Evolutionary conservation across 2,329 filamentous ascomycete genomes (phyloP).

Genomic region (Beauveria sp.): DNA sequence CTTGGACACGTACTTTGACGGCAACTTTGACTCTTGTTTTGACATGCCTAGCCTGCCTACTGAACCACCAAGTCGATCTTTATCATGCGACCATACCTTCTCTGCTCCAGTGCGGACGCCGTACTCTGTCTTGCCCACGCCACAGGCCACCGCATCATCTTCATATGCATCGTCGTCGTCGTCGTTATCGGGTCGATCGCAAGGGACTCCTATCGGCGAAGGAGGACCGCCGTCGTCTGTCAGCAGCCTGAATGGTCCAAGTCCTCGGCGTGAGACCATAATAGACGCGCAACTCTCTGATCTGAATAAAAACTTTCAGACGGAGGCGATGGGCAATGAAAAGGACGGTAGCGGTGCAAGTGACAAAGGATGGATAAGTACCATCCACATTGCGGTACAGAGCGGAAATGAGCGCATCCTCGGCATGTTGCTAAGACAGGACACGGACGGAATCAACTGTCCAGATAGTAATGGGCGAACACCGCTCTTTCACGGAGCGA

Average conservation of each 20-base stretch:
- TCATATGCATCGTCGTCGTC: neutral
- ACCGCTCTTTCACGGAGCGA: neutral
- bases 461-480: conserved; percentile 1
- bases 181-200: neutral
- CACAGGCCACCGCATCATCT: neutral
- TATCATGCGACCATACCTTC: neutral
- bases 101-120: neutral
- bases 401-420: conserved; percentile 4
- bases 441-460: conserved; percentile 1
- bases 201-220: neutral
- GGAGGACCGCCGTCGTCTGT: neutral
- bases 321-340: neutral
- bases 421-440: neutral
- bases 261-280: neutral
- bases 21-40: neutral
- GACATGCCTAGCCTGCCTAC: neutral
- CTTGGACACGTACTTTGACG: neutral
- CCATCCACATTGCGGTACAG: conserved; percentile 3
- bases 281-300: neutral
- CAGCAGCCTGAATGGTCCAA: neutral
- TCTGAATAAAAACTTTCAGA: too few species aligned
- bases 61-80: neutral
- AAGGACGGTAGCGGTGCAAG: neutral
- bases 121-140: neutral
- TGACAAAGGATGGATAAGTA: conserved; percentile 1